Percentiles rank a stretch among this genome's conserved stretches.
These are phyloP conservation scores for Xylariales sp. DNA, from an alignment of 2,329 filamentous ascomycete genomes.

Conservation along the genomic window DNA sequence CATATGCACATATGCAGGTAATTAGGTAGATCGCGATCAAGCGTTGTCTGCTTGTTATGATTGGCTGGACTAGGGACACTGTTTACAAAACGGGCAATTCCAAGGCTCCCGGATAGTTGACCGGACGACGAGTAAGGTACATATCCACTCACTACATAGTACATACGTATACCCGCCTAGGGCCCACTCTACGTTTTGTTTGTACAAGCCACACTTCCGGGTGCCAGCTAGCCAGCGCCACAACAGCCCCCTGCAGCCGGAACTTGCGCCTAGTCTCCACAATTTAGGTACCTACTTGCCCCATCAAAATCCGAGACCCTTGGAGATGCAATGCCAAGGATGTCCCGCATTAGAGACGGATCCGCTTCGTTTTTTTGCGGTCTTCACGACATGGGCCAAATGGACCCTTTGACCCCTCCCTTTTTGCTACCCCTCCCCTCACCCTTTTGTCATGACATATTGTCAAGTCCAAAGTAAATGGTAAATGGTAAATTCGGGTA, in stretches of 20 bases:
- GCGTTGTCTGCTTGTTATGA: constrained; percentile 1
- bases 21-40: no score
- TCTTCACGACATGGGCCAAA: background rate
- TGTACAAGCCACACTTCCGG: constrained; percentile 23
- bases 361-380: constrained; percentile 18
- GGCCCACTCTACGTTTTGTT: background rate
- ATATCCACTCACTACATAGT: no score
- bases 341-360: constrained; percentile 28
- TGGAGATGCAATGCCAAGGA: constrained; percentile 24
- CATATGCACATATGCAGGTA: constrained; percentile 1
- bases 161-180: background rate
- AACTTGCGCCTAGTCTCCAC: no score
- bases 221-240: no score
- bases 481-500: background rate
- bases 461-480: background rate
- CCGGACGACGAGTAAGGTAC: constrained; percentile 12
- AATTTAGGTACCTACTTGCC: background rate
- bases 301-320: constrained; percentile 22
- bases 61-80: constrained; percentile 7
- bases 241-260: no score
- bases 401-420: constrained; percentile 16
- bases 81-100: constrained; percentile 12
- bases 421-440: constrained; percentile 16
- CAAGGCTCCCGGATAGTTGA: background rate
- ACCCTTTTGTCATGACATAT: constrained; percentile 16